These are phyloP conservation scores for Spongospora subterranea DNA, from an alignment of 208 protist species.

Conservation along the genomic window DNA sequence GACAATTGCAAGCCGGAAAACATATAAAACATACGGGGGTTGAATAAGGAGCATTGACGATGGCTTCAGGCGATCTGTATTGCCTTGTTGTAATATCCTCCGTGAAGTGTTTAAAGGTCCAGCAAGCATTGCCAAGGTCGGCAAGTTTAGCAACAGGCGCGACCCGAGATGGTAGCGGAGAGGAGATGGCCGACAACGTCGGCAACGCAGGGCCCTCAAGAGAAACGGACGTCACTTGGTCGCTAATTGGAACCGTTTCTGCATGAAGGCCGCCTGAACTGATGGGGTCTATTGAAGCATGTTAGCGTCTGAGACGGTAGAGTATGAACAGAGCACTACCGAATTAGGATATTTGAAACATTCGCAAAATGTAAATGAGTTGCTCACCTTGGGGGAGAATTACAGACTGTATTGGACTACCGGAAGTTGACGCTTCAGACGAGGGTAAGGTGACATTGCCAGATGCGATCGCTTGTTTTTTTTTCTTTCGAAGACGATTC, in stretches of 20 bases:
- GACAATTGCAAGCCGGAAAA: too few relatives aligned
- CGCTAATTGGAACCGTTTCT: too few relatives aligned
- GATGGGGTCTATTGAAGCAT: too few relatives aligned
- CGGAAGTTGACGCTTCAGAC: not conserved
- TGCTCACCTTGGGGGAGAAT: too few relatives aligned
- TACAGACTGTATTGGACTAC: too few relatives aligned
- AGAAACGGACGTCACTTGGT: too few relatives aligned
- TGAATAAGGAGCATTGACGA: conserved; percentile 77
- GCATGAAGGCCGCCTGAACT: too few relatives aligned
- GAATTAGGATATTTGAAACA: not conserved
- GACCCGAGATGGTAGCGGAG: too few relatives aligned
- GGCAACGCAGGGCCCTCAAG: too few relatives aligned
- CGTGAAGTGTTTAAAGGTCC: conserved; percentile 94
- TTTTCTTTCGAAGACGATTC: conserved; percentile 14
- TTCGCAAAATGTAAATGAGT: too few relatives aligned
- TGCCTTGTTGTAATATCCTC: conserved; percentile 87
- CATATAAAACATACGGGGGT: conserved; percentile 69
- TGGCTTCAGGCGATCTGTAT: conserved; percentile 82
- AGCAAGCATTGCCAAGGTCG: conserved; percentile 98
- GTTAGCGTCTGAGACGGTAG: not conserved
- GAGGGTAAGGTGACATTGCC: not conserved
- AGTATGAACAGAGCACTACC: not conserved
- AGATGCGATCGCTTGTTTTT: not conserved
- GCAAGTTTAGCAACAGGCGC: conserved; percentile 84
- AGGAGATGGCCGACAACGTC: too few relatives aligned